These are phyloP conservation scores for Murraya paniculata DNA, from an alignment of 345 rosid species.

Conservation along the genomic window DNA sequence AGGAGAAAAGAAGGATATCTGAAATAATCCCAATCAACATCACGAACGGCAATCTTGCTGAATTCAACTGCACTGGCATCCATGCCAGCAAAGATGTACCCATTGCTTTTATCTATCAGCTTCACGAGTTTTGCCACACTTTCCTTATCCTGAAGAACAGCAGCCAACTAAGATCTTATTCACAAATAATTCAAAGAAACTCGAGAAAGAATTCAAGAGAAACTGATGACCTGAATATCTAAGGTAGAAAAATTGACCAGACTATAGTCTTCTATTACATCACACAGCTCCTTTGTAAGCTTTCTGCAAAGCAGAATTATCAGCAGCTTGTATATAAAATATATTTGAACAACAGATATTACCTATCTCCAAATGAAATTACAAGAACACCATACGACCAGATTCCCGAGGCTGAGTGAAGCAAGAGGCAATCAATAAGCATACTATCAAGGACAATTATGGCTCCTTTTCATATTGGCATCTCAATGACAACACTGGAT, in stretches of 20 bases:
- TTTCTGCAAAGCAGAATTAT: slow-evolving; percentile 48
- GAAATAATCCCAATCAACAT: slow-evolving; percentile 83
- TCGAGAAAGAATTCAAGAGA: neutral
- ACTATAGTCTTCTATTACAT: slow-evolving; percentile 65
- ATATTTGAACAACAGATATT: neutral
- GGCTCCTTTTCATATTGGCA: neutral
- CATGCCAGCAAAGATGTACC: slow-evolving; percentile 73
- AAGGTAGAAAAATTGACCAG: slow-evolving; percentile 79
- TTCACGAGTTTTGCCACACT: slow-evolving; percentile 84
- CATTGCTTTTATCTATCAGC: slow-evolving; percentile 82
- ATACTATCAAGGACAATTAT: neutral
- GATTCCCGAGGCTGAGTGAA: neutral
- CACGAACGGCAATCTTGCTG: slow-evolving; percentile 83
- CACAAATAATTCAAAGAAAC: slow-evolving; percentile 7
- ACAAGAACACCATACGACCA: neutral
- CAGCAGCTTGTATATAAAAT: neutral
- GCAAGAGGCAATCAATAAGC: neutral
- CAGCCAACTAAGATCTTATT: neutral
- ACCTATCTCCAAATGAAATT: neutral
- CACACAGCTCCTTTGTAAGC: slow-evolving; percentile 80
- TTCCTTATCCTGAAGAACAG: slow-evolving; percentile 65
- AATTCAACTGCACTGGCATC: slow-evolving; percentile 84
- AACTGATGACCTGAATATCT: slow-evolving; percentile 73
- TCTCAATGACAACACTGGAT: neutral
- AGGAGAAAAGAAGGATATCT: slow-evolving; percentile 61